phyloP scores from a whole-genome alignment of 1,284 basidiomycete genomes.

The Pascua sp. region DNA sequence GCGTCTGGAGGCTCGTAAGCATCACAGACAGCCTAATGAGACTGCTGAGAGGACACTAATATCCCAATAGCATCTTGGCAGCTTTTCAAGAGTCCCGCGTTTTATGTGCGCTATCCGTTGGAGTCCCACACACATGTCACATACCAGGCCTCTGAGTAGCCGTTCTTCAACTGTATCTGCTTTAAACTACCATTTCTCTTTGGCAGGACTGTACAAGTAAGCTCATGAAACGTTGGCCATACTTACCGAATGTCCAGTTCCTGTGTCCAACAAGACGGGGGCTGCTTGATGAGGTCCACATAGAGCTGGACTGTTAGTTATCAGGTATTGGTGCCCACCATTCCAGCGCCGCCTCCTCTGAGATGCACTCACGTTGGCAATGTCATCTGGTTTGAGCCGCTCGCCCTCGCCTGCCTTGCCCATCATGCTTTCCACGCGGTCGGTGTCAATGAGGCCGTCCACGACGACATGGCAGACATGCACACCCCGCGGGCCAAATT shows the following conservation, averaged over 20 bases:
- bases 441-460: conserved; percentile 47
- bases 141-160: too few relatives aligned
- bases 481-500: conserved; percentile 49
- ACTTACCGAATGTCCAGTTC: conserved; percentile 34
- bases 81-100: too few relatives aligned
- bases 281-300: conserved; percentile 43
- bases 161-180: too few relatives aligned
- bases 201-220: conserved; percentile 8
- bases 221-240: neutral
- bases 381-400: conserved; percentile 11
- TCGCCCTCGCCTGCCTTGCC: conserved; percentile 26
- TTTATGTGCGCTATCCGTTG: too few relatives aligned
- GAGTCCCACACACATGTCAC: too few relatives aligned
- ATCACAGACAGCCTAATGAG: too few relatives aligned
- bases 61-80: too few relatives aligned
- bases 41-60: too few relatives aligned
- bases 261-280: conserved; percentile 41
- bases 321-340: too few relatives aligned
- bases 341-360: too few relatives aligned
- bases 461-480: conserved; percentile 51
- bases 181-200: conserved; percentile 11
- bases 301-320: conserved; percentile 25
- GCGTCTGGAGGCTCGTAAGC: too few relatives aligned
- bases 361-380: conserved; percentile 5
- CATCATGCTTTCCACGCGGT: conserved; percentile 21